Percentiles rank a stretch among this genome's conserved stretches.
Evolutionary conservation across 805 yeast genomes (phyloP).

Genomic region (Candida vartiovaarae): DNA sequence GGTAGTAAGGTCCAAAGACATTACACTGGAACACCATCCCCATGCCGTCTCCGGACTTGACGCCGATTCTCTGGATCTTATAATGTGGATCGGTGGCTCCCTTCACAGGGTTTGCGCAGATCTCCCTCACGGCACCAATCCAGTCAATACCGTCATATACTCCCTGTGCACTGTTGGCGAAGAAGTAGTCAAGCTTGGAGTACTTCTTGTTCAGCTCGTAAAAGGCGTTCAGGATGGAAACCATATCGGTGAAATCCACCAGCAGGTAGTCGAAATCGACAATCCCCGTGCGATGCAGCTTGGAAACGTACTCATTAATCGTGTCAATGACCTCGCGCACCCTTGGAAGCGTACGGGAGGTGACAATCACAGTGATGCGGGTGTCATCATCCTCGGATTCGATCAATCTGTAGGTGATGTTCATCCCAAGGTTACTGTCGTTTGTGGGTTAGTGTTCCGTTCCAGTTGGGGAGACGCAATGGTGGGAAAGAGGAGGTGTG

Average conservation of each 20-base stretch:
- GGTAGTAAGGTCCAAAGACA: constrained; percentile 92
- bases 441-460: neutral
- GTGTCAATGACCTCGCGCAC: constrained; percentile 66
- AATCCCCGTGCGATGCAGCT: constrained; percentile 40
- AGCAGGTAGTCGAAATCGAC: constrained; percentile 83
- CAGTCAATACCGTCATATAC: constrained; percentile 84
- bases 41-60: constrained; percentile 66
- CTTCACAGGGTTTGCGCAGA: constrained; percentile 56
- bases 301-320: constrained; percentile 41
- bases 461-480: too few relatives aligned
- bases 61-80: constrained; percentile 76
- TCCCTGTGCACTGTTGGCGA: constrained; percentile 87
- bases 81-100: constrained; percentile 88
- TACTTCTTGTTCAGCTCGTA: constrained; percentile 63
- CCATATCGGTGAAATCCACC: constrained; percentile 88
- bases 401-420: constrained; percentile 75
- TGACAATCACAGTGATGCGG: constrained; percentile 73
- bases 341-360: constrained; percentile 82
- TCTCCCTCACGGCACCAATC: constrained; percentile 66
- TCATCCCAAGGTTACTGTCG: constrained; percentile 68
- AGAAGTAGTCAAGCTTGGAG: constrained; percentile 64
- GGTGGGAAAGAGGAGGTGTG: neutral
- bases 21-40: constrained; percentile 92
- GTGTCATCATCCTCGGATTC: constrained; percentile 46
- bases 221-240: constrained; percentile 68